Conservation (phyloP, 139 green algal genomes). For the Micractinium conductrix region DNA sequence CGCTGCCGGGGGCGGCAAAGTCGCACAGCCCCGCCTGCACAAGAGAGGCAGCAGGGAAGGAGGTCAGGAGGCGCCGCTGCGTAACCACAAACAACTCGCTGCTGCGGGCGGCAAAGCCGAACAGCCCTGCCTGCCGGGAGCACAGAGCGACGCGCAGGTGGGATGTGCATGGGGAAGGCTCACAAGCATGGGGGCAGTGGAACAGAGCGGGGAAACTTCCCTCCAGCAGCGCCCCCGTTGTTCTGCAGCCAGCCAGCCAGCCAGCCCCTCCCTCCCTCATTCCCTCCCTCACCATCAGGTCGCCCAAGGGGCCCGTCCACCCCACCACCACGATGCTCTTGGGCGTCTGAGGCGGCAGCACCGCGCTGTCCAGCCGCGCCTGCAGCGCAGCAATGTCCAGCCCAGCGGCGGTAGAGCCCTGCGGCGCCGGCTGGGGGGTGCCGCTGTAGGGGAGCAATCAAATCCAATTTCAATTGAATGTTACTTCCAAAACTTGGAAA, state of each 20-base stretch:
- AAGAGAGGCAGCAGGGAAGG: too few relatives aligned
- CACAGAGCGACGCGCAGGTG: too few relatives aligned
- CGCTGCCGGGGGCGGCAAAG: constrained; percentile 32
- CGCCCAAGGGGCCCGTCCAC: constrained; percentile 30
- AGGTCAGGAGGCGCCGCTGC: not conserved
- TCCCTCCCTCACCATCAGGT: constrained; percentile 17
- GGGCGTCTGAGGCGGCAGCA: not conserved
- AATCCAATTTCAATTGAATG: too few relatives aligned
- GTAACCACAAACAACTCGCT: not conserved
- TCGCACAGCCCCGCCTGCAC: constrained; percentile 28
- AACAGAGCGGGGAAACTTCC: too few relatives aligned
- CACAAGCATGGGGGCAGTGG: too few relatives aligned
- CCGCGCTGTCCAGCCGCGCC: constrained; percentile 19
- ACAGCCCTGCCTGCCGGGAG: too few relatives aligned
- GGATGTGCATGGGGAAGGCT: too few relatives aligned
- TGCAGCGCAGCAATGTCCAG: constrained; percentile 29
- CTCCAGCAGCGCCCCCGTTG: too few relatives aligned
- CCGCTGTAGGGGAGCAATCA: too few relatives aligned
- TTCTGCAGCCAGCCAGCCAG: not conserved
- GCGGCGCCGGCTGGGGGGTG: not conserved
- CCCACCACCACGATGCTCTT: constrained; percentile 50
- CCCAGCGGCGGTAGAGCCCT: not conserved
- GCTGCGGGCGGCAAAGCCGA: too few relatives aligned
- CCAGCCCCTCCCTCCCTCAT: too few relatives aligned
- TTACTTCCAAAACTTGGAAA: too few relatives aligned